phyloP scores from a whole-genome alignment of 768 basidiomycete genomes.

The Lentinula aciculospora region DNA sequence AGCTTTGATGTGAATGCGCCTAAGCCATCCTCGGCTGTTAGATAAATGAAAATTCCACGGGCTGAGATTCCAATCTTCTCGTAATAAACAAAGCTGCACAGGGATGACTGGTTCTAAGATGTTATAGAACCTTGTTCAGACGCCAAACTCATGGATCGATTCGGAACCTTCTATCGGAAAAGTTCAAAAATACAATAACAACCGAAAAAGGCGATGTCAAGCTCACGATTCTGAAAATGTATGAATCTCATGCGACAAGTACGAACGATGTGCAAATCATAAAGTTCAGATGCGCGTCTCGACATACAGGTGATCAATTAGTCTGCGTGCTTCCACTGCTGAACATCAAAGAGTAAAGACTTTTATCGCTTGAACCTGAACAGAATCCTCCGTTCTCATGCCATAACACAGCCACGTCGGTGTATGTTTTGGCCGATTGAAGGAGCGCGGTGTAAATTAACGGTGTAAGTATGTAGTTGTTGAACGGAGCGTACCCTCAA shows the following conservation, averaged over 20 bases:
- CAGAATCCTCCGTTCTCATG: background rate
- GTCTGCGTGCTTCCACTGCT: background rate
- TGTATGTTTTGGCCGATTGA: background rate
- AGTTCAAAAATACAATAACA: background rate
- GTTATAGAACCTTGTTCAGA: background rate
- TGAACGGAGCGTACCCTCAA: too few species aligned
- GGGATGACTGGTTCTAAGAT: background rate
- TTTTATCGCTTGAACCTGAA: background rate
- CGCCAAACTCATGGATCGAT: background rate
- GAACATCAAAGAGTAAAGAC: background rate
- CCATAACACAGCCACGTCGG: background rate
- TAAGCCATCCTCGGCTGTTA: background rate
- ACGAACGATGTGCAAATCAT: background rate
- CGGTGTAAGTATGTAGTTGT: background rate
- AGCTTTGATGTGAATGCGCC: background rate
- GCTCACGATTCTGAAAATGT: background rate
- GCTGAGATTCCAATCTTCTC: background rate
- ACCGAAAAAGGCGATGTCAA: background rate
- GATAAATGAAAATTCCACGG: constrained; percentile 1
- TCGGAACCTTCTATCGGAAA: constrained; percentile 6
- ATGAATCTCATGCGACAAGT: background rate
- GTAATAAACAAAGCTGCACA: constrained; percentile 2
- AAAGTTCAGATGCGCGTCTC: background rate
- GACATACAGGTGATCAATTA: background rate
- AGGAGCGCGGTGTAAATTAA: background rate